Evolutionary conservation across 345 rosid species (phyloP).

Genomic region (Adansonia digitata): DNA sequence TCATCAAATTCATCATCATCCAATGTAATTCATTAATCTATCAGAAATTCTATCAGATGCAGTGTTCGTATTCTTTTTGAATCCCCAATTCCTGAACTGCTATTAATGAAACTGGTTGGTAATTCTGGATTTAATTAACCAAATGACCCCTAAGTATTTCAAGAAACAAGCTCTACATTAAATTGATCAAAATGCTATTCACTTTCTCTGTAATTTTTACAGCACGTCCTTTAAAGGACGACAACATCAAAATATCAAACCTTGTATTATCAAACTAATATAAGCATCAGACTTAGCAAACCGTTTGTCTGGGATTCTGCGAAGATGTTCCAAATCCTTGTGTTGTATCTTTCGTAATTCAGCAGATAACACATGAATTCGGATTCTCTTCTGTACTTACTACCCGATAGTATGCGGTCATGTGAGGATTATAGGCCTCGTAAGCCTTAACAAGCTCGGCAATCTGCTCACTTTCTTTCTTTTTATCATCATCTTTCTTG

Average conservation of each 20-base stretch:
- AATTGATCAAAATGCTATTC: not conserved
- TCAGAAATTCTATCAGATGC: not conserved
- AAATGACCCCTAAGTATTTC: not conserved
- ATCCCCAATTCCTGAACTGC: not conserved
- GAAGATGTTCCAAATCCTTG: too few relatives aligned
- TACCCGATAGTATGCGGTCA: conserved; percentile 26
- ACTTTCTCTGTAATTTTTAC: not conserved
- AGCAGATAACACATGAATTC: conserved; percentile 44
- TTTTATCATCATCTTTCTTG: conserved; percentile 25
- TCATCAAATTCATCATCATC: too few relatives aligned
- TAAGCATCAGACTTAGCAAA: not conserved
- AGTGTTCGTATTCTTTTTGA: not conserved
- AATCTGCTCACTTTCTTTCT: conserved; percentile 28
- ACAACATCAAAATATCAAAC: too few relatives aligned
- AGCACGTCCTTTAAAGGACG: too few relatives aligned
- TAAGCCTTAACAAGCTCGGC: conserved; percentile 26
- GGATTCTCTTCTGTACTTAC: conserved; percentile 50
- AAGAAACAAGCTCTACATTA: not conserved
- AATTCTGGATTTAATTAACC: not conserved
- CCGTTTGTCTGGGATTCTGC: not conserved
- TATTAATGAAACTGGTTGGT: not conserved
- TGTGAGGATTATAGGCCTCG: conserved; percentile 27
- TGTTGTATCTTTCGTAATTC: not conserved
- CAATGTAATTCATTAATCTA: not conserved
- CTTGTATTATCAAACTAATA: not conserved